Conservation (phyloP, 176 grass and related monocot genomes). For the Pontederia crassipes region DNA sequence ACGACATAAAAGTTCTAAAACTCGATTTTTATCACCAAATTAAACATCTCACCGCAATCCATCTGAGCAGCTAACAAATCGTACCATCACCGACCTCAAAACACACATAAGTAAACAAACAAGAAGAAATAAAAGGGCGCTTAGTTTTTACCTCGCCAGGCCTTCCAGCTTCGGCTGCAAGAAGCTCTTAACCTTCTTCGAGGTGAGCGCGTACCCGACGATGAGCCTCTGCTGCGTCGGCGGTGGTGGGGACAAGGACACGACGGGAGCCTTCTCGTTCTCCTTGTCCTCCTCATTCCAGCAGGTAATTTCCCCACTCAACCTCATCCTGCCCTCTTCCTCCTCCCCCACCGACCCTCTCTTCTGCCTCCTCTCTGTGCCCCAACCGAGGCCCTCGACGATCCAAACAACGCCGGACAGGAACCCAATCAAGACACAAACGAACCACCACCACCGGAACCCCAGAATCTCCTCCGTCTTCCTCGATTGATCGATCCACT, state of each 20-base stretch:
- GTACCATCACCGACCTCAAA: no score
- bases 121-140: no score
- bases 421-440: not conserved
- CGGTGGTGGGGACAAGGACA: conserved; percentile 10
- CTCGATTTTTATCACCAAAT: no score
- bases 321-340: conserved; percentile 10
- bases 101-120: no score
- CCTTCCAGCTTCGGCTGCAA: conserved; percentile 70
- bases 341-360: no score
- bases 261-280: not conserved
- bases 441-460: not conserved
- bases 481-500: not conserved
- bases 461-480: not conserved
- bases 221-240: conserved; percentile 34
- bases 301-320: conserved; percentile 14
- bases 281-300: conserved; percentile 13
- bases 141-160: conserved; percentile 49
- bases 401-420: not conserved
- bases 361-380: not conserved
- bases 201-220: conserved; percentile 83
- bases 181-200: conserved; percentile 98
- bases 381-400: not conserved
- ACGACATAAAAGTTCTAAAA: no score
- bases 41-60: no score
- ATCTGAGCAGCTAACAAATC: no score